Percentiles rank a stretch among this genome's conserved stretches.
Evolutionary conservation across 345 rosid species (phyloP).

Genomic region (Salix dunnii): DNA sequence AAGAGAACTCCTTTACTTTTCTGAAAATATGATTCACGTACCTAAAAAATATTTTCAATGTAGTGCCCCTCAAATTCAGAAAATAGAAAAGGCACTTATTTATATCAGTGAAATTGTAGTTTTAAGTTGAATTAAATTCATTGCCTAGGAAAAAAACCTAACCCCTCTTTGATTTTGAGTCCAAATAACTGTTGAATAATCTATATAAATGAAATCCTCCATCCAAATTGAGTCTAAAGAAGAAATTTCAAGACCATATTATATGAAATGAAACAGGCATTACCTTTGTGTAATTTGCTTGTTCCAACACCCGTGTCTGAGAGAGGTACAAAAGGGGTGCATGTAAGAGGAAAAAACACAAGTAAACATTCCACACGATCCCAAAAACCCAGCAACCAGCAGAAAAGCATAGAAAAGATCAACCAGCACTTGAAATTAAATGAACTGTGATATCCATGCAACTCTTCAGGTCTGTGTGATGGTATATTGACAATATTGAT

Average conservation of each 20-base stretch:
- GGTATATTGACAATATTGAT: not conserved
- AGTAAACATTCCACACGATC: not conserved
- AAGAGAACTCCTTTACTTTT: not conserved
- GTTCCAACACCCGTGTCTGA: slow-evolving; percentile 77
- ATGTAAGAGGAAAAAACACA: not conserved
- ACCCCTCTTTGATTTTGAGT: slow-evolving; percentile 2
- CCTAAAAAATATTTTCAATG: not conserved
- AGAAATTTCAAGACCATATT: not conserved
- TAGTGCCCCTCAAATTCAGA: not conserved
- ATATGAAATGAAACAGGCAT: slow-evolving; percentile 15
- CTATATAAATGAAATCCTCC: not conserved
- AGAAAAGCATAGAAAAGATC: not conserved
- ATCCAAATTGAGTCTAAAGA: not conserved
- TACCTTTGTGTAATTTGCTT: slow-evolving; percentile 81
- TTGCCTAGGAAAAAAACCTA: not conserved
- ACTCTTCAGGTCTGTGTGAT: not conserved
- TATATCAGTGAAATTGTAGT: not conserved
- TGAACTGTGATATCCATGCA: not conserved
- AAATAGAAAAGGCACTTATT: not conserved
- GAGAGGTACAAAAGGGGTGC: not conserved
- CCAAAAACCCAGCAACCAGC: not conserved
- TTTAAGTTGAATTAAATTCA: not conserved
- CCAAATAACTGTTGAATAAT: not conserved
- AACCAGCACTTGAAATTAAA: not conserved
- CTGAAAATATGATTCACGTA: not conserved